These are phyloP conservation scores for Spergularia azorica DNA, from an alignment of 179 eudicot species.

Conservation along the genomic window DNA sequence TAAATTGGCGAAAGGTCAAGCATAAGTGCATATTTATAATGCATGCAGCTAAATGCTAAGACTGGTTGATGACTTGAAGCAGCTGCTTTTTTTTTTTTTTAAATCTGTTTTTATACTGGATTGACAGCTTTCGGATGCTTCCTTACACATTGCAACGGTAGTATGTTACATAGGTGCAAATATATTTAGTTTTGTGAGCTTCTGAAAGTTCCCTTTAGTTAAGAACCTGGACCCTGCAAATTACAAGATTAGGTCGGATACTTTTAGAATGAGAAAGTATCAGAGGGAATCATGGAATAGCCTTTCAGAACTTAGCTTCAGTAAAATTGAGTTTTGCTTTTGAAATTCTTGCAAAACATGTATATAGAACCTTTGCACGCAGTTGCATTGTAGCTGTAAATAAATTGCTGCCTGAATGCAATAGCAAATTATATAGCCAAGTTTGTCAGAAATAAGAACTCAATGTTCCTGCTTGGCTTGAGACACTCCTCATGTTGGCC, in stretches of 20 bases:
- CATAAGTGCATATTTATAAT: constrained; percentile 1
- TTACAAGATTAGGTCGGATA: not conserved
- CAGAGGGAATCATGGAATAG: not conserved
- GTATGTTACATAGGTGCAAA: not conserved
- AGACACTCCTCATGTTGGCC: constrained; percentile 1
- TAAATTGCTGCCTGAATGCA: not conserved
- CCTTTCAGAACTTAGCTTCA: constrained; percentile 1
- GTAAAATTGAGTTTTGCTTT: not conserved
- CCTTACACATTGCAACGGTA: not conserved
- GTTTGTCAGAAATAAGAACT: not conserved
- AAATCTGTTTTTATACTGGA: not conserved
- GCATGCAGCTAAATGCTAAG: not conserved
- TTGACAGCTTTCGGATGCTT: not conserved
- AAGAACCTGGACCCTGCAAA: constrained; percentile 5
- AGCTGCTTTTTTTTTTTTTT: not conserved
- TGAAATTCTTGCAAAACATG: not conserved
- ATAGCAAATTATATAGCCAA: not conserved
- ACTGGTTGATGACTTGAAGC: not conserved
- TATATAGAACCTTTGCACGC: not conserved
- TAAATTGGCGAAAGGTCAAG: not conserved
- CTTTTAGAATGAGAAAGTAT: not conserved
- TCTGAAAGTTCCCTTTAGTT: not conserved
- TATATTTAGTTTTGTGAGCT: constrained; percentile 10
- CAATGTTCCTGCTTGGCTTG: not conserved
- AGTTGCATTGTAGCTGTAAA: not conserved